Evolutionary conservation across 1,284 basidiomycete genomes (phyloP), one percentile per base, ranked within the genome.

Genomic region (Rhodotorula sp.): DNA sequence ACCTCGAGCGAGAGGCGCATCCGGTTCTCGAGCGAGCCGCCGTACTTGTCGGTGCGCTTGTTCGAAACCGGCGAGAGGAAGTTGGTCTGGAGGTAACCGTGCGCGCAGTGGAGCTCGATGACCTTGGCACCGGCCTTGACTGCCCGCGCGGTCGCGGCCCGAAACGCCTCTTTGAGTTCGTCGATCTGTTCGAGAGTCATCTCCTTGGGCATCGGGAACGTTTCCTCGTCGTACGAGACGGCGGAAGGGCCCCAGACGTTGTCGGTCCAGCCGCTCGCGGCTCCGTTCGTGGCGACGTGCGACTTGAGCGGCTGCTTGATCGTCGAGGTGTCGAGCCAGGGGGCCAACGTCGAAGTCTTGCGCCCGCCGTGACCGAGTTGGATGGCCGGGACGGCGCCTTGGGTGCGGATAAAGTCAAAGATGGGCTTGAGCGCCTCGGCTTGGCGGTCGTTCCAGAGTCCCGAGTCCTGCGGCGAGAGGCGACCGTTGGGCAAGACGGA

Each of bases 341-440:
- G 87, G 3, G 87, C 85, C 63, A 85, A 83, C 0, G 85, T 87
- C 20, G 86, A 87, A 0, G 89, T 88, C 80, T 92, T 91, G 51
- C 90, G 83, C 0, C 91, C 90, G 0, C 90, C 90, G 80, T 92
- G 92, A 0, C 87, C 87, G 21, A 95, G 85, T 80, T 95, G 92
- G 63, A 95, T 87, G 14, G 87, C 92, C 29, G 76, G 62, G 0
- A 69, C 16, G 60, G 87, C 83, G 65, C 86, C 85, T 75, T 91
- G 87, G 2, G 87, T 85, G 80, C 93, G 91, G 31, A 89, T 87
- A 70, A 91, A 91, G 57, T 89, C 86, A 73, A 91, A 88, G 71
- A 94, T 86, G 49, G 87, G 84, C 78, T 88, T 86, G 66, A 91
- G 84, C 0, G 87, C 85, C 5, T 83, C 85, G 59, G 90, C 87